Conservation (phyloP, 2,329 filamentous ascomycete species). For the Cladosporium oxysporum region DNA sequence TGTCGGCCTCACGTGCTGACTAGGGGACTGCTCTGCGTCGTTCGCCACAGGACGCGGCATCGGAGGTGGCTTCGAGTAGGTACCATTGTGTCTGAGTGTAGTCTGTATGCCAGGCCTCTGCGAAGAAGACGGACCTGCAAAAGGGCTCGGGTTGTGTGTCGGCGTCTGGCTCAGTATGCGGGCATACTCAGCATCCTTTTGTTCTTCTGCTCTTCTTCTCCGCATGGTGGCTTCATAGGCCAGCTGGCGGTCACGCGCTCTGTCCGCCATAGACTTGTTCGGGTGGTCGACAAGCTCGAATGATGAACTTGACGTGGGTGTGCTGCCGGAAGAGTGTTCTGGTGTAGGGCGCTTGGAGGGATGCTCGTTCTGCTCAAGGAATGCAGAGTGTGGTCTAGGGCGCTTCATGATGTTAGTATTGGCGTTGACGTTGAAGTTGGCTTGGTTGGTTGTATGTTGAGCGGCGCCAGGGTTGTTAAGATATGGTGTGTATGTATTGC, state of each 20-base stretch:
- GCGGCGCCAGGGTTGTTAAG: background rate
- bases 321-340: slow-evolving; percentile 30
- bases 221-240: slow-evolving; percentile 21
- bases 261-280: slow-evolving; percentile 7
- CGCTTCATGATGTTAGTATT: slow-evolving; percentile 6
- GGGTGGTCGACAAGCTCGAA: slow-evolving; percentile 26
- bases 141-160: slow-evolving; percentile 11
- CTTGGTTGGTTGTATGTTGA: background rate
- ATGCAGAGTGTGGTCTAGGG: slow-evolving; percentile 1
- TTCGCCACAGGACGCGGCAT: slow-evolving; percentile 14
- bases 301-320: slow-evolving; percentile 30
- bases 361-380: slow-evolving; percentile 25
- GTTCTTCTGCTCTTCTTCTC: slow-evolving; percentile 23
- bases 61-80: slow-evolving; percentile 28
- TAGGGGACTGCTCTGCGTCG: background rate
- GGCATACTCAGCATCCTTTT: slow-evolving; percentile 32
- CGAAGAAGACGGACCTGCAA: slow-evolving; percentile 26
- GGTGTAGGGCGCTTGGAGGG: slow-evolving; percentile 34
- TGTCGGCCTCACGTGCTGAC: background rate
- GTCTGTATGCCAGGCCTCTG: slow-evolving; percentile 31
- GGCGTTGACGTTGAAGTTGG: background rate
- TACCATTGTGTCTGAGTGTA: slow-evolving; percentile 33
- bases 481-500: background rate
- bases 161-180: slow-evolving; percentile 30
- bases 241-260: slow-evolving; percentile 22